phyloP scores from a whole-genome alignment of 345 rosid genomes.

The Crucihimalaya himalaica region DNA sequence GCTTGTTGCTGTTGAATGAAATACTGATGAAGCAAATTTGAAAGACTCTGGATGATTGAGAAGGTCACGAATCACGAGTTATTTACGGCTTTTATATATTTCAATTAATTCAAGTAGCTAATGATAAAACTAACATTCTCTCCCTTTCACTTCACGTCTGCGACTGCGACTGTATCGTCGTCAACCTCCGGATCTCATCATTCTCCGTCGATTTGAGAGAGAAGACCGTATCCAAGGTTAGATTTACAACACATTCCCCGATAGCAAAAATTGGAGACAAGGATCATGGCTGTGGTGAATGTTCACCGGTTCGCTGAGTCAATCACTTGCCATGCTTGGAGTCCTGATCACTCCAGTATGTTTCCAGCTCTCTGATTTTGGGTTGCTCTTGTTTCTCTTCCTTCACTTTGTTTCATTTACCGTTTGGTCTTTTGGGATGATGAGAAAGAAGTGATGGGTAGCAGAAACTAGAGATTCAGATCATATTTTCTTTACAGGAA shows the following conservation, averaged over 20 bases:
- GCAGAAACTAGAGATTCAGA: too few relatives aligned
- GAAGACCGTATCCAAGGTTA: not conserved
- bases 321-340: slow-evolving; percentile 98
- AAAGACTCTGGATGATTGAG: too few relatives aligned
- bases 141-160: slow-evolving; percentile 35
- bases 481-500: too few relatives aligned
- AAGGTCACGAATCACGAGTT: too few relatives aligned
- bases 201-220: slow-evolving; percentile 14
- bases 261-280: slow-evolving; percentile 1
- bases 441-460: not conserved
- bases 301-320: slow-evolving; percentile 85
- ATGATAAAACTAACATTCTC: not conserved
- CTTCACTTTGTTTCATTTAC: not conserved
- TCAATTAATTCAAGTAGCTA: too few relatives aligned
- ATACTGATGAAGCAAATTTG: too few relatives aligned
- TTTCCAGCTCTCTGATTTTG: not conserved
- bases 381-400: not conserved
- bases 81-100: too few relatives aligned
- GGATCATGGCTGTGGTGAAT: slow-evolving; percentile 64
- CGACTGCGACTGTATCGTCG: slow-evolving; percentile 35
- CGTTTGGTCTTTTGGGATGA: not conserved
- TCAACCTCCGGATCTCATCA: slow-evolving; percentile 35
- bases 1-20: not conserved
- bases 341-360: slow-evolving; percentile 85
- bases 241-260: slow-evolving; percentile 19